Evolutionary conservation across 2,329 filamentous ascomycete genomes (phyloP).

Genomic region (Venturia aucupariae): DNA sequence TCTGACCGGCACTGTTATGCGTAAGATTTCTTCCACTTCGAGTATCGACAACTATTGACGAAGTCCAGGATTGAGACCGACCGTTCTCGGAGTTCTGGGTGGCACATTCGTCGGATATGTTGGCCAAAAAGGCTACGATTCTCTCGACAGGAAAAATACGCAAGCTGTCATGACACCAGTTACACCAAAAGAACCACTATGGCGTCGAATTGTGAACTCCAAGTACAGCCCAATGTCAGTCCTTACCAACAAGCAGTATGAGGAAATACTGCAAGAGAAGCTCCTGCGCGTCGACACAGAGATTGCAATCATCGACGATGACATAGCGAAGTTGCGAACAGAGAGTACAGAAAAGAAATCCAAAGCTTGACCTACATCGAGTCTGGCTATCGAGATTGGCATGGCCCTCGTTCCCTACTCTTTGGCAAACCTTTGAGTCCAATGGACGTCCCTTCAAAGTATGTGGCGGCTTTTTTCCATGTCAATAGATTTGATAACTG

Average conservation of each 20-base stretch:
- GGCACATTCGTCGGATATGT: constrained; percentile 48
- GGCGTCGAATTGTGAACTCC: constrained; percentile 46
- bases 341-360: not conserved
- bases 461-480: not conserved
- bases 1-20: constrained; percentile 10
- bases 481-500: constrained; percentile 9
- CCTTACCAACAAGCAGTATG: constrained; percentile 65
- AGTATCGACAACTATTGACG: constrained; percentile 23
- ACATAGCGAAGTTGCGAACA: constrained; percentile 47
- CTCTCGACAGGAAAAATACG: constrained; percentile 38
- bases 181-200: constrained; percentile 30
- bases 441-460: constrained; percentile 1
- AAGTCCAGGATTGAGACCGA: constrained; percentile 37
- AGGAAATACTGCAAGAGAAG: constrained; percentile 60
- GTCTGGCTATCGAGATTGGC: not conserved
- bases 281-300: constrained; percentile 63
- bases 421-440: not conserved
- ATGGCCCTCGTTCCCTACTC: not conserved
- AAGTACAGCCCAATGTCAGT: constrained; percentile 64
- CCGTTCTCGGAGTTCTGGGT: constrained; percentile 49
- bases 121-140: constrained; percentile 49
- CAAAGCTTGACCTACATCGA: not conserved
- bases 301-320: constrained; percentile 69
- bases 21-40: not conserved
- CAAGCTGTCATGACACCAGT: constrained; percentile 15